These are phyloP conservation scores for Articulospora tetracladia DNA, from an alignment of 495 filamentous ascomycete genomes.

Conservation along the genomic window DNA sequence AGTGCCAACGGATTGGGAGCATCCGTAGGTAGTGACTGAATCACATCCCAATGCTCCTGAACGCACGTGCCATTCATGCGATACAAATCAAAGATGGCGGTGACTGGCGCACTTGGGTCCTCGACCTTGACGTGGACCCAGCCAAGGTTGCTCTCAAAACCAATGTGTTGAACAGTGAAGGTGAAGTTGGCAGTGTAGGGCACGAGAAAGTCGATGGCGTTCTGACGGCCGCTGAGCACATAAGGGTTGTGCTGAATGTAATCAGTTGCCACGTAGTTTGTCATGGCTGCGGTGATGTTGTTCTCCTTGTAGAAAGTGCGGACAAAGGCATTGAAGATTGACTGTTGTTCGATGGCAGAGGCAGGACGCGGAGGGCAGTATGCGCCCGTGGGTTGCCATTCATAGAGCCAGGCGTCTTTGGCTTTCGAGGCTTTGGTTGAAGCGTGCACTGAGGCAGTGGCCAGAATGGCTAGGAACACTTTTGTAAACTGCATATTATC, in stretches of 20 bases:
- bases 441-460: too few species aligned
- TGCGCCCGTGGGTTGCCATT: background rate
- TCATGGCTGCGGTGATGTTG: constrained; percentile 4
- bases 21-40: background rate
- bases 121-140: background rate
- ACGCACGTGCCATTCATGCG: constrained; percentile 14
- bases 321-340: constrained; percentile 8
- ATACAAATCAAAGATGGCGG: constrained; percentile 3
- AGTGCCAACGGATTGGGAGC: constrained; percentile 6
- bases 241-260: constrained; percentile 22
- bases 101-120: background rate
- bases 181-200: background rate
- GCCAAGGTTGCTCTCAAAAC: constrained; percentile 8
- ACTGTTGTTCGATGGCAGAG: background rate
- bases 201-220: constrained; percentile 8
- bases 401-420: too few species aligned
- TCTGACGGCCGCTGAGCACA: constrained; percentile 10
- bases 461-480: too few species aligned
- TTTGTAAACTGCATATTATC: too few species aligned
- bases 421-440: too few species aligned
- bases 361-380: background rate
- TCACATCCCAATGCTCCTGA: constrained; percentile 17
- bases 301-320: constrained; percentile 2
- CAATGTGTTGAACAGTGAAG: constrained; percentile 9
- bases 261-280: background rate